Evolutionary conservation across 306 rosid genomes (phyloP), one percentile per base, ranked within the genome.

Genomic region (Quercus aquifolioides): DNA sequence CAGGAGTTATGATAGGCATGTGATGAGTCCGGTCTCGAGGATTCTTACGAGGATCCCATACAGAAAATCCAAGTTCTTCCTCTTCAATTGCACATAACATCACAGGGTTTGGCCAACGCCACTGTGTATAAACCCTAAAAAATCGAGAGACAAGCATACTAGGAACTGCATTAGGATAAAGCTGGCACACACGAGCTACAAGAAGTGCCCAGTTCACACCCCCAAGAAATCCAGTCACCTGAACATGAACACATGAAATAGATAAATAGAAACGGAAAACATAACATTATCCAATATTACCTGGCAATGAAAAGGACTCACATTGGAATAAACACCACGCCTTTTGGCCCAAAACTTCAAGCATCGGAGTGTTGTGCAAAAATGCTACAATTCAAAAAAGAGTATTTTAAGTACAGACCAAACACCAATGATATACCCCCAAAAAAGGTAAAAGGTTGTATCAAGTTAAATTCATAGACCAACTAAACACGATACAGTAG

Each of bases 71-170:
- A 76, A 94, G 90, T 82, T 94, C 91, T 63, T 90, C 88, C 88
- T 94, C 97, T 80, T 92, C 99, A 63, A 88, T 91, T 49, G 97
- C 79, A 86, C 97, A 91, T 73, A 94, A 76, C 94, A 91, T 93
- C 41, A 94, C 97, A 73, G 97, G 99, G 79, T 91, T 94, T 73
- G 99, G 97, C 99, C 99, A 94, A 60, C 97, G 84, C 99, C 99
- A 94, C 88, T 91, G 99, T 62, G 99, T 92, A 74, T 90, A 94
- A 5, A 94, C 95, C 88, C 98, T 90, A 78, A 94, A 94, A 87
- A 94, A 94, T 74, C 94, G 88, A 79, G 98, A 87, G 64, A 92
- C 97, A 74, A 94, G 89, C 98, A 94, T 91, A 85, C 97, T 92
- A 46, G 98, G 97, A 82, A 83, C 91, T 80, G 97, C 99, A 88